Base-by-base conservation (phyloP, 352 stramenopile genomes). In the Chrysophaeum taylorii region DNA sequence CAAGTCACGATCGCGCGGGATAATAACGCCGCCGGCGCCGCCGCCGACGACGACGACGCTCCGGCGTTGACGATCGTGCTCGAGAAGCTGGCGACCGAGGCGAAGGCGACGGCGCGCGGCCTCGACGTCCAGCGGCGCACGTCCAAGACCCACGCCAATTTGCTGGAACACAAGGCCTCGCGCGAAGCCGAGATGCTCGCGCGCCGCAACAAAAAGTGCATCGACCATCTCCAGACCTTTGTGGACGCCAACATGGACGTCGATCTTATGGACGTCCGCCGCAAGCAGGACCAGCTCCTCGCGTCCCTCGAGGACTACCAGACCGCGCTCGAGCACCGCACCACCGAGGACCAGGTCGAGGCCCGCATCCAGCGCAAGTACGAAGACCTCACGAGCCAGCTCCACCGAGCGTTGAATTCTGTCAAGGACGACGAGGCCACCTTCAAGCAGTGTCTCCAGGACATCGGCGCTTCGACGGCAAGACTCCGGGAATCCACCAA, bases 391-490 rank as follows among this genome's bases (percentile, higher is more conserved):
- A 33, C 41, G 15, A 42, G 27, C 15, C 16, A 64, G 16, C 53
- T 64, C 9, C 53, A 64, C 27, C 16, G 37, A 25, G 53, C 53
- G 4, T 18, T 64, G 15, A 7, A 25, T 4, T 39, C 15, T 25
- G 29, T 64, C 27, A 64, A 64, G n/a, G 53, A 37, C 33, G 53
- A 64, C 53, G 53, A 64, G n/a, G 15, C 29, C 53, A 64, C 37
- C 33, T 64, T 64, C 29, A 64, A 64, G 53, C 7, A 7, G 15
- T 64, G 53, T 25, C 37, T 64, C 33, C 12, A 64, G 15, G 50
- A 27, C 12, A 57, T 57, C 45, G 45, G 31, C 7, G 45, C 45
- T 5, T 12, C 45, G 45, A 27, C 45, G 9, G 5, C 7, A 25
- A 25, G 23, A 18, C 45, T 57, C 9, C n/a, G n/a, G n/a, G 23